Conservation (phyloP, 1,284 basidiomycete genomes). For the Tilletia walkeri region DNA sequence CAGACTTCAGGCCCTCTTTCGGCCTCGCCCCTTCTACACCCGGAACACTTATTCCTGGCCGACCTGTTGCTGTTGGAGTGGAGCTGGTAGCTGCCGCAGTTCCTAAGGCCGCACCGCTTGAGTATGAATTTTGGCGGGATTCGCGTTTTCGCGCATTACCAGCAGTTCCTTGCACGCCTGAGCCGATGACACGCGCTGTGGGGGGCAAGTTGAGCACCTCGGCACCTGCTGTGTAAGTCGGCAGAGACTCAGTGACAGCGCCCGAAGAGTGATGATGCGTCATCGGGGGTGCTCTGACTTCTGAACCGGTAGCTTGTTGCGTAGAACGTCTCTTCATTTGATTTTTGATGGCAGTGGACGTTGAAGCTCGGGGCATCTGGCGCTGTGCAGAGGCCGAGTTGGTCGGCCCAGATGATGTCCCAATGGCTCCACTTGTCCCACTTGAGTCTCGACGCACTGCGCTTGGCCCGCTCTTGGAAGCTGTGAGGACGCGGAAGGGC, state of each 20-base stretch:
- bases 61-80: no score
- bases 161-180: conserved; percentile 5
- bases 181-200: conserved; percentile 10
- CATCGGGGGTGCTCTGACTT: background rate
- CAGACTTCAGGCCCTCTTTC: background rate
- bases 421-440: background rate
- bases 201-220: conserved; percentile 9
- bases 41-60: no score
- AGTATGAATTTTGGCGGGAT: conserved; percentile 2
- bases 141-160: background rate
- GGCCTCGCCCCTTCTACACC: no score
- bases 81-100: no score
- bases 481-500: conserved; percentile 44
- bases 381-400: background rate
- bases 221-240: background rate
- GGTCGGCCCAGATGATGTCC: background rate
- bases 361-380: background rate
- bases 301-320: background rate
- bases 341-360: background rate
- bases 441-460: background rate
- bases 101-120: background rate
- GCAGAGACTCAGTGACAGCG: background rate
- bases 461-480: conserved; percentile 14
- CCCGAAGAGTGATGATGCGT: background rate
- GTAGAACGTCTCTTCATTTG: background rate